phyloP scores from a whole-genome alignment of 1,139 yeast genomes.

The Saccharomyces hybrid region DNA sequence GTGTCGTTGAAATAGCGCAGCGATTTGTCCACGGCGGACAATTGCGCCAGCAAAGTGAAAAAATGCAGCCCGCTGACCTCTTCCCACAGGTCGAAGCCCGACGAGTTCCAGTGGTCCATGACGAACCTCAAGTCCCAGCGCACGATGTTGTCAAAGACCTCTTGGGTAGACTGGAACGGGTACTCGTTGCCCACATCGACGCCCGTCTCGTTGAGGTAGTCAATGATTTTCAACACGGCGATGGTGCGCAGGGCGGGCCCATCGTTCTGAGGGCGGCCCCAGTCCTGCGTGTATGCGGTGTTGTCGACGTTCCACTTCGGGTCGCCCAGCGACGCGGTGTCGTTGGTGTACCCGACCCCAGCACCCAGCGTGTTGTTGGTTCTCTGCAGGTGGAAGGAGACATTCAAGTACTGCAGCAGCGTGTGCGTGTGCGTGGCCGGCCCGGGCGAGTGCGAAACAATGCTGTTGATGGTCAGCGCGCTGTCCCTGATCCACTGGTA shows the following conservation, averaged over 20 bases:
- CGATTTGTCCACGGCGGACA: conserved; percentile 61
- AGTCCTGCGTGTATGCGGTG: conserved; percentile 48
- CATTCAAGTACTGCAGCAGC: conserved; percentile 46
- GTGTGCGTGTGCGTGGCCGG: conserved; percentile 7
- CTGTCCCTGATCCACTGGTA: conserved; percentile 91
- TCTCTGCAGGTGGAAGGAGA: conserved; percentile 55
- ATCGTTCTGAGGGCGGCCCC: conserved; percentile 98
- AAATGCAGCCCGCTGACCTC: conserved; percentile 70
- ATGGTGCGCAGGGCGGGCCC: conserved; percentile 83
- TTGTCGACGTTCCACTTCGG: conserved; percentile 76
- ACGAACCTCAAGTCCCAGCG: conserved; percentile 69
- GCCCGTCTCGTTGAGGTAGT: not conserved
- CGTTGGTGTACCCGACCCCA: conserved; percentile 34
- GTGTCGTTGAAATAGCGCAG: conserved; percentile 42
- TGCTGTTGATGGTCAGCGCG: conserved; percentile 68
- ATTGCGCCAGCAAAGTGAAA: conserved; percentile 69
- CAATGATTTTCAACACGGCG: conserved; percentile 48
- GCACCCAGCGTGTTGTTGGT: conserved; percentile 61
- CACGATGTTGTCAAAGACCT: conserved; percentile 46
- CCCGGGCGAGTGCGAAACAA: conserved; percentile 34
- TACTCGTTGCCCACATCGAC: not conserved
- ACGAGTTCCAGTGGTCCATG: conserved; percentile 50
- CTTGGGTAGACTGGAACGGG: conserved; percentile 17
- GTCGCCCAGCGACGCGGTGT: conserved; percentile 62
- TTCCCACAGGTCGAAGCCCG: conserved; percentile 91